Percentiles rank a stretch among this genome's conserved stretches.
Evolutionary conservation across 2,329 filamentous ascomycete genomes (phyloP).

Genomic region (Phialemoniopsis sp.): DNA sequence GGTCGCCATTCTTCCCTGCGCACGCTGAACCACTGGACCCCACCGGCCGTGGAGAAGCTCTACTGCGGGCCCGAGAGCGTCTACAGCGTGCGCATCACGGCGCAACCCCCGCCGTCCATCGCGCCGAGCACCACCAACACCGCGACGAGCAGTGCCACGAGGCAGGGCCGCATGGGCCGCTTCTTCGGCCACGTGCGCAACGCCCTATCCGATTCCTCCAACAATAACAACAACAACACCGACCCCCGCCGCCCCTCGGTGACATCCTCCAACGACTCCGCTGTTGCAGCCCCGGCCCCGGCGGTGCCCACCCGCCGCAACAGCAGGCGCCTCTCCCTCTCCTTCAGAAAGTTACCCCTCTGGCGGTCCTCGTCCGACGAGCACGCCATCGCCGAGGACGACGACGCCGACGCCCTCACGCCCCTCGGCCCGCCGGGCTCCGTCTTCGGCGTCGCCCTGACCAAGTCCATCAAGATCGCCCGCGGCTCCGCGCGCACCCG

Average conservation of each 20-base stretch:
- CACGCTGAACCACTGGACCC: not conserved
- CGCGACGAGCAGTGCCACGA: not conserved
- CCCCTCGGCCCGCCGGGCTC: constrained; percentile 12
- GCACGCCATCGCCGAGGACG: constrained; percentile 15
- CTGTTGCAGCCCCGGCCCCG: not conserved
- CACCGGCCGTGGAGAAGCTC: constrained; percentile 8
- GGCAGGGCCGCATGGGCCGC: constrained; percentile 3
- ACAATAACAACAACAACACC: not conserved
- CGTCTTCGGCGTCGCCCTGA: constrained; percentile 34
- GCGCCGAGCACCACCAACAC: not conserved
- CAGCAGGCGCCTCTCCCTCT: constrained; percentile 19
- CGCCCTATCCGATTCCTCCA: not conserved
- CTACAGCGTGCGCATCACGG: no score
- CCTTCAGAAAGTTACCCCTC: constrained; percentile 24
- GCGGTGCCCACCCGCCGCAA: constrained; percentile 6
- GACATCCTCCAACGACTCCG: not conserved
- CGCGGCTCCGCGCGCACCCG: constrained; percentile 31
- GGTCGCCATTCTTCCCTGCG: no score
- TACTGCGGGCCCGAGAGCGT: no score
- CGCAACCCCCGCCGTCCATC: not conserved
- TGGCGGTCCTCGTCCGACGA: constrained; percentile 15
- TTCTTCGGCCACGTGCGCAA: constrained; percentile 8
- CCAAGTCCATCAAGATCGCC: constrained; percentile 33
- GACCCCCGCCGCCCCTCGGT: no score
- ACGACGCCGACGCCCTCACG: constrained; percentile 9